These are phyloP conservation scores for Umbelopsis sp. DNA, from an alignment of 192 early-diverging fungal species.

Conservation along the genomic window DNA sequence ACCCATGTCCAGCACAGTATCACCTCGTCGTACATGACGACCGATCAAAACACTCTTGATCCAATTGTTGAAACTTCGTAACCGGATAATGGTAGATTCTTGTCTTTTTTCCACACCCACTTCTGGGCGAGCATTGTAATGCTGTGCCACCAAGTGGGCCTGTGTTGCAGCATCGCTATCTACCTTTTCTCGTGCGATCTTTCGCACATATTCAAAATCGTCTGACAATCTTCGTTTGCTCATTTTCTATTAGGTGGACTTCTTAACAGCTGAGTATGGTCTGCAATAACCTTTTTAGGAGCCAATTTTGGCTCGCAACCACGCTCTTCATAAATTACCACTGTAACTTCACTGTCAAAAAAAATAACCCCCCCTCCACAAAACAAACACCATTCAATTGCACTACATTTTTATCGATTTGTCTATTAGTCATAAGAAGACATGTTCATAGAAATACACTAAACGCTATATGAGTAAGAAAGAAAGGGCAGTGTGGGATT, in stretches of 20 bases:
- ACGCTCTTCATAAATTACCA: too few relatives aligned
- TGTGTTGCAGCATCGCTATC: background rate
- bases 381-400: too few relatives aligned
- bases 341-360: too few relatives aligned
- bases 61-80: conserved; percentile 98
- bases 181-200: background rate
- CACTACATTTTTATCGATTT: too few relatives aligned
- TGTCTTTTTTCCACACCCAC: conserved; percentile 74
- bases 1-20: conserved; percentile 84
- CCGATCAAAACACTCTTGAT: conserved; percentile 87
- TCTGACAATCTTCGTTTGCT: conserved; percentile 16
- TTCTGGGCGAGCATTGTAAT: conserved; percentile 87
- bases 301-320: too few relatives aligned
- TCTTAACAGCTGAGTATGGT: too few relatives aligned
- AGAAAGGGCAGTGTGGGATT: too few relatives aligned
- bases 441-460: too few relatives aligned
- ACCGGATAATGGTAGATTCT: conserved; percentile 81
- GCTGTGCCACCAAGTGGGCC: conserved; percentile 59
- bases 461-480: too few relatives aligned
- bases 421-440: too few relatives aligned
- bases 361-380: too few relatives aligned
- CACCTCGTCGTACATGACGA: conserved; percentile 54
- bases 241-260: background rate
- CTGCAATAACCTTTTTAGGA: too few relatives aligned
- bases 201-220: conserved; percentile 12